Conservation (phyloP, 2,329 filamentous ascomycete genomes). For the Apiospora sp. region DNA sequence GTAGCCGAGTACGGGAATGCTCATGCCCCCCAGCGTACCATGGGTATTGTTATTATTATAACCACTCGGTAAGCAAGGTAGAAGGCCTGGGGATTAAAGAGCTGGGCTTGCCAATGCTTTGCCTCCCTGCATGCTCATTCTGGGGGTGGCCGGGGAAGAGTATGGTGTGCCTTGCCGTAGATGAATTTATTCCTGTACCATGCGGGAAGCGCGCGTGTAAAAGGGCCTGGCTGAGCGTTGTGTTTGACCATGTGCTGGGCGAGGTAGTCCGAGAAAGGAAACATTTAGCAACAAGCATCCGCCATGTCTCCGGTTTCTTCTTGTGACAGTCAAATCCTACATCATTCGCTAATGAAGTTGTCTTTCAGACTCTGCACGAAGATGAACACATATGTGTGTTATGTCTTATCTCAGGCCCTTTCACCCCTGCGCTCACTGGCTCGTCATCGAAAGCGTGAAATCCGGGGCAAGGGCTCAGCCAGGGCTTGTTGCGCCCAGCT, state of each 20-base stretch:
- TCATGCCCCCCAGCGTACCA: background rate
- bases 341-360: conserved; percentile 14
- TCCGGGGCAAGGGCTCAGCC: conserved; percentile 15
- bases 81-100: background rate
- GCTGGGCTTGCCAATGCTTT: conserved; percentile 3
- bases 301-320: conserved; percentile 9
- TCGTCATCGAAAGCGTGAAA: conserved; percentile 16
- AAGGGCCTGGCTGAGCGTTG: background rate
- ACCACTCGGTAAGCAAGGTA: background rate
- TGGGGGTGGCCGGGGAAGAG: background rate
- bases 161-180: background rate
- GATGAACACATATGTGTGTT: conserved; percentile 19
- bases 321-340: conserved; percentile 17
- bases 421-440: conserved; percentile 5
- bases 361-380: background rate
- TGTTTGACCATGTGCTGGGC: conserved; percentile 2
- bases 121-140: background rate
- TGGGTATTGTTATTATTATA: background rate
- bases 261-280: background rate
- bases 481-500: conserved; percentile 11
- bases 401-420: conserved; percentile 21
- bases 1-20: background rate
- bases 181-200: background rate
- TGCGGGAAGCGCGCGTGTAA: conserved; percentile 16
- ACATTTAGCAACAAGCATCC: conserved; percentile 1